These are phyloP conservation scores for Linnemannia zychae DNA, from an alignment of 192 early-diverging fungal species.

Conservation along the genomic window DNA sequence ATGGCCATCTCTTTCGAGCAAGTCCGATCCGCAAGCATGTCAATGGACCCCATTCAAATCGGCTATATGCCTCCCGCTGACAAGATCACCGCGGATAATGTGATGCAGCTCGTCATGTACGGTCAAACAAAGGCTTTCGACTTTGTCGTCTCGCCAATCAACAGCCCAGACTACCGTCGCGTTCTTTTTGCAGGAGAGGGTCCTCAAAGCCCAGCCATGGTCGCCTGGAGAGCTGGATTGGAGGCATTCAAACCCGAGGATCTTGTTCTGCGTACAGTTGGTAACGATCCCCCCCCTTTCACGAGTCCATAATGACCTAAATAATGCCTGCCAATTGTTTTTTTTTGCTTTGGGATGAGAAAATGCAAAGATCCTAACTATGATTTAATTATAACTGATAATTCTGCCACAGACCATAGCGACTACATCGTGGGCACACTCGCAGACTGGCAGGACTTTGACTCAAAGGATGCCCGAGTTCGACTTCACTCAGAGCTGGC, in stretches of 20 bases:
- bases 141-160: constrained; percentile 68
- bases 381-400: too few relatives aligned
- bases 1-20: constrained; percentile 53
- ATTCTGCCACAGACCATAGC: constrained; percentile 21
- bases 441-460: constrained; percentile 70
- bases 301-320: not conserved
- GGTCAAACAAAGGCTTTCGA: constrained; percentile 58
- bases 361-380: too few relatives aligned
- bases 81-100: constrained; percentile 26
- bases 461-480: constrained; percentile 58
- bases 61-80: constrained; percentile 45
- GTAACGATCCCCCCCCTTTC: constrained; percentile 23
- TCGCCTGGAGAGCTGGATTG: constrained; percentile 58
- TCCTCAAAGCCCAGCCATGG: constrained; percentile 34
- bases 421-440: constrained; percentile 63
- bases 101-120: constrained; percentile 34
- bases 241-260: constrained; percentile 60
- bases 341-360: not conserved
- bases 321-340: not conserved
- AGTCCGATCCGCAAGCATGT: constrained; percentile 25
- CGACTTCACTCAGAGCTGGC: constrained; percentile 73
- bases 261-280: constrained; percentile 61
- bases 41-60: constrained; percentile 36
- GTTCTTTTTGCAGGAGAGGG: constrained; percentile 52
- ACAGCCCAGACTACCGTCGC: constrained; percentile 60